phyloP scores from a whole-genome alignment of 106 monocot genomes.

The Phalaenopsis aphrodite region DNA sequence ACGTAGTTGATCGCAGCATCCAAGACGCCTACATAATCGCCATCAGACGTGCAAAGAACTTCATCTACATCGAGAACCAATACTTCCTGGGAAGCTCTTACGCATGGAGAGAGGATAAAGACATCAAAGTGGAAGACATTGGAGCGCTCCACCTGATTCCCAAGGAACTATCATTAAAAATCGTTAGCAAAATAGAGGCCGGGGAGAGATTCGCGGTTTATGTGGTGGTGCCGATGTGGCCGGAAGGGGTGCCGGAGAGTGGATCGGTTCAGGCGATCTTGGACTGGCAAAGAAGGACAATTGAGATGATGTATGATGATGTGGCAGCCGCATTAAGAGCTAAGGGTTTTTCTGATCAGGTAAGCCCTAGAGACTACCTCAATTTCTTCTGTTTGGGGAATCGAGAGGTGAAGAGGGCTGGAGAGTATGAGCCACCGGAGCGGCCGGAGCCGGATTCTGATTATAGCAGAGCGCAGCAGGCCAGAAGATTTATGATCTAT shows the following conservation, averaged over 20 bases:
- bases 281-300: conserved; percentile 62
- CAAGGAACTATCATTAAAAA: conserved; percentile 53
- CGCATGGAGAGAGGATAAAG: conserved; percentile 33
- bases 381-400: conserved; percentile 65
- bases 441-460: conserved; percentile 34
- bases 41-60: conserved; percentile 44
- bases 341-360: conserved; percentile 12
- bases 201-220: conserved; percentile 59
- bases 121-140: conserved; percentile 34
- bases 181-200: conserved; percentile 61
- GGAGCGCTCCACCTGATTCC: conserved; percentile 59
- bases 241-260: conserved; percentile 56
- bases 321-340: conserved; percentile 31
- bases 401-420: conserved; percentile 28
- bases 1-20: conserved; percentile 52
- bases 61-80: conserved; percentile 31
- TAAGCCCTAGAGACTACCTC: conserved; percentile 46
- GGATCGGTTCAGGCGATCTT: conserved; percentile 61
- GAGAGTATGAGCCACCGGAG: conserved; percentile 37
- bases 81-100: conserved; percentile 39
- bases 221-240: conserved; percentile 72
- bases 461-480: conserved; percentile 38
- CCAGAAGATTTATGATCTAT: conserved; percentile 71
- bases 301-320: conserved; percentile 71
- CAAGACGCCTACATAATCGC: conserved; percentile 59